Base-by-base conservation (phyloP, 495 filamentous ascomycete species). In the Ramalina peruviana region DNA sequence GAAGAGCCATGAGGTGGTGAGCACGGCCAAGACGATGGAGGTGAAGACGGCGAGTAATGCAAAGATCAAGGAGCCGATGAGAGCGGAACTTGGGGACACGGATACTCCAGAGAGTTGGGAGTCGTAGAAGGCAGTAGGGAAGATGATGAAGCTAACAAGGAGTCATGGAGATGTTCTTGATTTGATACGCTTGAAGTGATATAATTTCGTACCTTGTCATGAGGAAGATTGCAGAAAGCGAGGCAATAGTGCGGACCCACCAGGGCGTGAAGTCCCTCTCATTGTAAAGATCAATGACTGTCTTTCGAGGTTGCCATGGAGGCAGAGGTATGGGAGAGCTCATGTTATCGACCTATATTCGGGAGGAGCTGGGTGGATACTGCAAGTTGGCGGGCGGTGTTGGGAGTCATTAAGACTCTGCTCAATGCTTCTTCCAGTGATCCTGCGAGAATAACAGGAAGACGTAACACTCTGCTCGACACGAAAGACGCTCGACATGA, bases 281-380 rank as follows among this genome's bases (percentile, higher is more conserved):
- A 17, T 27, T 51, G 47, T 58, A 60, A 9, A 60, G 48, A 41
- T 60, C 58, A 36, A 60, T 60, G 23, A 60, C n/a, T 19, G 58
- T 60, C 43, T 33, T 52, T 47, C 46, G 49, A 27, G 55, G 57
- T 54, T 42, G 48, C 55, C 55, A 60, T 33, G 51, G 46, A 1
- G 58, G 52, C 36, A 55, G 30, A 38, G 51, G 36, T 11, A 33
- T 13, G 30, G 30, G 30, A 7, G 30, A 33, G 30, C 30, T 33
- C 30, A 33, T 33, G 30, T 33, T 33, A 10, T 33, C 30, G 30
- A 33, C 2, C 30, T 33, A 7, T 33, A 7, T 13, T 33, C 30
- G 9, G 12, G 30, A 33, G 12, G 7, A 33, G 7, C 30, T 33
- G 30, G 30, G 9, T 33, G 30, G 3, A 6, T 33, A 10, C 30